Evolutionary conservation across 2,329 filamentous ascomycete species (phyloP).

Genomic region (Ophiostoma populinum): DNA sequence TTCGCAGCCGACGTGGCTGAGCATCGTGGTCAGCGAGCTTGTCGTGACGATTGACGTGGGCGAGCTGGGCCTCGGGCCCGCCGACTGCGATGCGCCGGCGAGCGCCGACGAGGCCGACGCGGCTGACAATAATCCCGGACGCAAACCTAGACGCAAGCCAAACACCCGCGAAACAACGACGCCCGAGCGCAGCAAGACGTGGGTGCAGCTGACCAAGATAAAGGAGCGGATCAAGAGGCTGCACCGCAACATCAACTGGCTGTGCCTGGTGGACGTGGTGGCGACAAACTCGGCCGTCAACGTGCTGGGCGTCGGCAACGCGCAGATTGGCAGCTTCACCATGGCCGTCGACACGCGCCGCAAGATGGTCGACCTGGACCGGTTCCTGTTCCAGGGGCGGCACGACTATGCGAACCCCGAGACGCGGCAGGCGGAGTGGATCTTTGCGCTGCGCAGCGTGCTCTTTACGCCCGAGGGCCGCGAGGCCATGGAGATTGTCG

Average conservation of each 20-base stretch:
- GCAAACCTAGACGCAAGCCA: background rate
- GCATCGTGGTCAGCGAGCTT: slow-evolving; percentile 72
- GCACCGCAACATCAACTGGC: slow-evolving; percentile 74
- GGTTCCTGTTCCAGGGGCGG: slow-evolving; percentile 69
- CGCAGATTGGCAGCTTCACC: slow-evolving; percentile 72
- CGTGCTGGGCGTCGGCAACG: slow-evolving; percentile 62
- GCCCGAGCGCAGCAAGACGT: slow-evolving; percentile 48
- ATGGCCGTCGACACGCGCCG: slow-evolving; percentile 78
- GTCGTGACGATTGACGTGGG: slow-evolving; percentile 67
- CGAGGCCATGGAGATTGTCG: slow-evolving; percentile 75
- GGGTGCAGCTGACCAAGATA: slow-evolving; percentile 58
- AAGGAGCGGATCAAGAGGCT: slow-evolving; percentile 79
- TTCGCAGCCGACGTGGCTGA: slow-evolving; percentile 91
- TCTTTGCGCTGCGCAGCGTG: slow-evolving; percentile 67
- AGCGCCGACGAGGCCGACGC: slow-evolving; percentile 1
- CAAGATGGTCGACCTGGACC: slow-evolving; percentile 79
- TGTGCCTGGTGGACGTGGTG: slow-evolving; percentile 76
- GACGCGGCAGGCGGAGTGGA: slow-evolving; percentile 82
- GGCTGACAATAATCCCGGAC: too few relatives aligned
- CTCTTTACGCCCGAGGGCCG: slow-evolving; percentile 73
- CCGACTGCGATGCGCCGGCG: slow-evolving; percentile 14
- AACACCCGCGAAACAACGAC: background rate
- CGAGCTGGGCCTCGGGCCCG: slow-evolving; percentile 33
- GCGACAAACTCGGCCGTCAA: slow-evolving; percentile 64
- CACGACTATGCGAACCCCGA: slow-evolving; percentile 30